Evolutionary conservation across 768 basidiomycete species (phyloP), one percentile per base, ranked within the genome.

Genomic region (Tylopilus sp.): DNA sequence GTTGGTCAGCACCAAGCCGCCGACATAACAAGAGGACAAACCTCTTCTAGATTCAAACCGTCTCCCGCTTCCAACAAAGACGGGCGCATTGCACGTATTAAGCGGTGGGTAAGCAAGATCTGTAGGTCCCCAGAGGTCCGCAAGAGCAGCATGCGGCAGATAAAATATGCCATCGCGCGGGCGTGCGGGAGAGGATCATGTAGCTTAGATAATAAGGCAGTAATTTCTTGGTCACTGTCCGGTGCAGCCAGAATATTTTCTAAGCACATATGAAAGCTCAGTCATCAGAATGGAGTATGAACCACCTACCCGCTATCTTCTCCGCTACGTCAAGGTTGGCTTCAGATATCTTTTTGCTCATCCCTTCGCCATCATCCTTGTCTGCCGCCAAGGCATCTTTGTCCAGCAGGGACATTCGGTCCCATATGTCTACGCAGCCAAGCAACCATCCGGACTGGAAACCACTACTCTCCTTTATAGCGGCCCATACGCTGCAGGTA

Each of bases 401-500:
- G 12, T 28, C 50, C 20, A 63, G 58, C 45, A 66, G 65, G 51
- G 69, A 70, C 59, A 45, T 41, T 21, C 18, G 50, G 30, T 65
- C 55, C 52, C 82, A 72, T 4, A 78, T 52, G 15, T 75, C 71
- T 3, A 73, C 69, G 52, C 83, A 87, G n/a, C 80, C 86, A 1
- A 57, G 69, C 17, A 89, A 63, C 71, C 85, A 74, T 54, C 67
- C 69, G 6, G 40, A 63, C 41, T 61, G 66, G 47, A 53, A 57
- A 50, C 66, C 57, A n/a, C 55, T 56, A 44, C 64, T 44, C 12
- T 74, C 75, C n/a, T 61, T 66, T 50, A 93, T 63, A n/a, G 79
- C 67, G 48, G 83, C 83, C 92, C 92, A 95, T 0, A 83, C 80
- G n/a, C 76, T 64, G 20, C 79, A 75, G 0, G 82, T 76, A 1